Conservation (phyloP, 306 rosid species). For the Dryas octopetala region DNA sequence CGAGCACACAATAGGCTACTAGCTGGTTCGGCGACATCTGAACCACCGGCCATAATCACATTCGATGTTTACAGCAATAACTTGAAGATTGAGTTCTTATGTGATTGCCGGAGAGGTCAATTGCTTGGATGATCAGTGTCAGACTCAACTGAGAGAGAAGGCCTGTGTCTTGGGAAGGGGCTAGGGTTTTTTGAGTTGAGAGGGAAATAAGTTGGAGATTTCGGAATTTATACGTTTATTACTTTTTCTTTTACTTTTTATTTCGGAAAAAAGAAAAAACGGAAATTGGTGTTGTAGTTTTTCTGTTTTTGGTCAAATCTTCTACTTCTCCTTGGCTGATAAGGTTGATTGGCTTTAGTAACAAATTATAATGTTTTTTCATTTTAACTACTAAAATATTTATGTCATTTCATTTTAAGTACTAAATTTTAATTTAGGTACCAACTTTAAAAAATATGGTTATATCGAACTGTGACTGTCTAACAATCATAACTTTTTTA, state of each 20-base stretch:
- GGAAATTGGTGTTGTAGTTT: background rate
- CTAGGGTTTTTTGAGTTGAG: slow-evolving; percentile 6
- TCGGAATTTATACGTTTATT: background rate
- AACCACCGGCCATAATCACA: slow-evolving; percentile 54
- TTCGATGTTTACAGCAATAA: background rate
- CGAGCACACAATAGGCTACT: slow-evolving; percentile 54
- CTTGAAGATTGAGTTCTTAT: background rate
- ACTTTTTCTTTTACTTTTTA: too few species aligned
- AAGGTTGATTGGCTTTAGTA: too few species aligned
- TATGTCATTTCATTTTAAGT: too few species aligned
- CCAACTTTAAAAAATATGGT: too few species aligned
- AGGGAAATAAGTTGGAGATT: background rate
- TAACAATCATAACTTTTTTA: too few species aligned
- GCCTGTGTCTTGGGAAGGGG: background rate
- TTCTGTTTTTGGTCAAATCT: too few species aligned
- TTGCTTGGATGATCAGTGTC: background rate
- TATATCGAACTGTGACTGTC: too few species aligned
- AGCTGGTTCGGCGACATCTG: slow-evolving; percentile 43
- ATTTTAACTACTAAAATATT: too few species aligned
- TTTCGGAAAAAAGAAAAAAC: background rate
- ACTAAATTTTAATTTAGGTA: too few species aligned
- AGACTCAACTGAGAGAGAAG: background rate
- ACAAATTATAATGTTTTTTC: too few species aligned
- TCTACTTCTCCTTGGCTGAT: too few species aligned
- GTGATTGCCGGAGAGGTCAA: slow-evolving; percentile 11